Conservation (phyloP, 306 rosid genomes). For the Biancaea sappan region DNA sequence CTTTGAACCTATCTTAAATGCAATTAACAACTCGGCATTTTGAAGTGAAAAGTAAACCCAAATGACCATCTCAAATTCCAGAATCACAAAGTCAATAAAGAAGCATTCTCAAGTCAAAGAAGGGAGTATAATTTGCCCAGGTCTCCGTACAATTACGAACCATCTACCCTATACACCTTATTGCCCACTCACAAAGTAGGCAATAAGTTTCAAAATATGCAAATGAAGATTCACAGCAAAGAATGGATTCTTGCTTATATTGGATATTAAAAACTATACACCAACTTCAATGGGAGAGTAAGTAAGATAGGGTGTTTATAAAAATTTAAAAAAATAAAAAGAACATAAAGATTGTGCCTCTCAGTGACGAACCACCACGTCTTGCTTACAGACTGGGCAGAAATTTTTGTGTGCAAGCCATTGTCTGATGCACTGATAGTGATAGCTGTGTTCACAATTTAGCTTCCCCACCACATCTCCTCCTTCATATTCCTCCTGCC, state of each 20-base stretch:
- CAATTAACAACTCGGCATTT: too few species aligned
- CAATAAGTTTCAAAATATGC: constrained; percentile 39
- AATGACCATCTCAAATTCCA: background rate
- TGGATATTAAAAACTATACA: constrained; percentile 67
- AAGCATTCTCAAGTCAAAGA: background rate
- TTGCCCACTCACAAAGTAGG: constrained; percentile 20
- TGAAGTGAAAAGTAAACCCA: background rate
- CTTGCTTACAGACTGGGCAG: constrained; percentile 92
- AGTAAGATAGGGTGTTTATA: constrained; percentile 11
- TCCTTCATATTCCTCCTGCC: constrained; percentile 86
- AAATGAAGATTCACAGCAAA: constrained; percentile 50
- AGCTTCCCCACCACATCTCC: constrained; percentile 88
- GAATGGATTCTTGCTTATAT: constrained; percentile 53
- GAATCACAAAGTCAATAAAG: background rate
- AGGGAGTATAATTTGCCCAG: constrained; percentile 3
- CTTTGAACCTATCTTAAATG: too few species aligned
- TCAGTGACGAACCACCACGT: constrained; percentile 58
- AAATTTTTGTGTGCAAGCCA: constrained; percentile 88
- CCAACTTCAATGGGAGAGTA: constrained; percentile 31
- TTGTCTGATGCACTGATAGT: constrained; percentile 76
- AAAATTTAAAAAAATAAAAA: background rate
- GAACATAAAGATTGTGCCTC: constrained; percentile 20
- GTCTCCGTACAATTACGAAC: constrained; percentile 4
- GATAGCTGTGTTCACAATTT: constrained; percentile 81
- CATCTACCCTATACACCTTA: constrained; percentile 7